Evolutionary conservation across 306 rosid species (phyloP).

Genomic region (Castanospermum australe): DNA sequence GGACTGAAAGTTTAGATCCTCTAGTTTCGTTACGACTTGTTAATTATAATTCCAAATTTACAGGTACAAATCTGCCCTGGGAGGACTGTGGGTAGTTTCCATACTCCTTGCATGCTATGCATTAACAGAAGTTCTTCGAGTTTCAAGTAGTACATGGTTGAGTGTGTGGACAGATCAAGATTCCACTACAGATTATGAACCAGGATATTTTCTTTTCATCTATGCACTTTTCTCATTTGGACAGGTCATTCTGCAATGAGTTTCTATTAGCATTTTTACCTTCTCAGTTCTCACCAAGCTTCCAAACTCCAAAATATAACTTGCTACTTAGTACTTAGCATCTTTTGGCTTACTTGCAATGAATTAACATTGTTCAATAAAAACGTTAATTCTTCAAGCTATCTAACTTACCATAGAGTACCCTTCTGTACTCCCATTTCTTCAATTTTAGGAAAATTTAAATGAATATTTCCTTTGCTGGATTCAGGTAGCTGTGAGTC

Average conservation of each 20-base stretch:
- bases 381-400: constrained; percentile 9
- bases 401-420: not conserved
- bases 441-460: not conserved
- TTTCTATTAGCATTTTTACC: not conserved
- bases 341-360: not conserved
- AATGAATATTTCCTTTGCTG: constrained; percentile 25
- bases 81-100: constrained; percentile 78
- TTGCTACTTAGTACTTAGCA: not conserved
- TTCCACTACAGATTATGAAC: constrained; percentile 40
- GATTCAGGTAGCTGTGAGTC: constrained; percentile 60
- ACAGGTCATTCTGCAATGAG: constrained; percentile 52
- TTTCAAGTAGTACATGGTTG: constrained; percentile 85
- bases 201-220: constrained; percentile 66
- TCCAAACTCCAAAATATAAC: not conserved
- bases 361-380: constrained; percentile 12
- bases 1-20: not conserved
- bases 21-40: not conserved
- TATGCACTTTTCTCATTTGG: constrained; percentile 74
- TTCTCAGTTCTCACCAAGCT: constrained; percentile 14
- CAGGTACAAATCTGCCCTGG: constrained; percentile 82
- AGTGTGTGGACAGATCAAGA: constrained; percentile 77
- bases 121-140: constrained; percentile 69
- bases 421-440: not conserved
- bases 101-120: constrained; percentile 61
- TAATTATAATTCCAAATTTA: constrained; percentile 11